A percentile compares a stretch with the other conserved stretches of the same genome.
These are phyloP conservation scores for Neurospora sp. DNA, from an alignment of 495 filamentous ascomycete genomes.

Conservation along the genomic window DNA sequence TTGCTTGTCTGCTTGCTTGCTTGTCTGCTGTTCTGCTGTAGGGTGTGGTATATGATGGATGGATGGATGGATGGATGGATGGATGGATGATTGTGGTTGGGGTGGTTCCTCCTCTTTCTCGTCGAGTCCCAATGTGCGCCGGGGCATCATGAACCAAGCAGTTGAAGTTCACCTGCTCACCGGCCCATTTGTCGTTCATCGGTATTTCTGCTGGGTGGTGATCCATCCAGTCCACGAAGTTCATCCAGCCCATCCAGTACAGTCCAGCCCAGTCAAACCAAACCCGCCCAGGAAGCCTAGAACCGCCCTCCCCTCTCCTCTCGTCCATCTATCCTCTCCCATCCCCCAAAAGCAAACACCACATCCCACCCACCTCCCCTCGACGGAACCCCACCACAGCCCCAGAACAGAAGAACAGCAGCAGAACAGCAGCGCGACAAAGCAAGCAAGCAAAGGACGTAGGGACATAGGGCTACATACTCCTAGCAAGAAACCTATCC, in stretches of 20 bases:
- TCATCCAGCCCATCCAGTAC: no score
- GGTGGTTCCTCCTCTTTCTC: not conserved
- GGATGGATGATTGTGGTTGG: not conserved
- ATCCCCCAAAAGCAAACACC: not conserved
- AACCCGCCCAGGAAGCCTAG: not conserved
- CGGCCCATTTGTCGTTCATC: not conserved
- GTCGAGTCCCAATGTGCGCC: not conserved
- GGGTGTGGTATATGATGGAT: not conserved
- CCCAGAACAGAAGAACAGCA: not conserved
- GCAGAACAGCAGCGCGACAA: not conserved
- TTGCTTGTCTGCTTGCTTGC: not conserved
- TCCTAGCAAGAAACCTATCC: conserved; percentile 93
- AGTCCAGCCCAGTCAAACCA: not conserved
- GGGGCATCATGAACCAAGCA: not conserved
- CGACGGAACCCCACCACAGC: not conserved
- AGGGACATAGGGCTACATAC: conserved; percentile 41
- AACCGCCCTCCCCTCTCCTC: not conserved
- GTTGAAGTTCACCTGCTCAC: not conserved
- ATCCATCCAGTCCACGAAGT: not conserved
- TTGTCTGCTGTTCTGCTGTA: not conserved
- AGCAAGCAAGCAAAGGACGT: not conserved
- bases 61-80: not conserved
- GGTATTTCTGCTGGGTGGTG: not conserved
- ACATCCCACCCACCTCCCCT: not conserved
- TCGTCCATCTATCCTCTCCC: no score